phyloP scores from a whole-genome alignment of 805 yeast genomes.

The Hanseniaspora singularis region DNA sequence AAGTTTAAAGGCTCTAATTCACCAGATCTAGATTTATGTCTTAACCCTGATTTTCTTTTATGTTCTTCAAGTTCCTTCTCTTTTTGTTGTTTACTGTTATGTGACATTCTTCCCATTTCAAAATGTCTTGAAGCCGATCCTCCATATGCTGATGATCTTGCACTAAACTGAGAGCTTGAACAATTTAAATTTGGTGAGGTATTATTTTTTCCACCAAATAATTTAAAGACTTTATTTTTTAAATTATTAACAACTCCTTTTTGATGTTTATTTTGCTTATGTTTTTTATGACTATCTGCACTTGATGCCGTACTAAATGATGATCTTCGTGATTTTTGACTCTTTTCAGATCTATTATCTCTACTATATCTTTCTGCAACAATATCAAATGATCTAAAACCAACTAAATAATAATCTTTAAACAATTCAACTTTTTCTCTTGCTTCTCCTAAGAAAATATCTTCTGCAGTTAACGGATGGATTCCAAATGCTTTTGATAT shows the following conservation, averaged over 20 bases:
- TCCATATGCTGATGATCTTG: background rate
- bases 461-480: constrained; percentile 94
- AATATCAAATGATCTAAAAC: constrained; percentile 76
- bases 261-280: background rate
- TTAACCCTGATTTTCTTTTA: constrained; percentile 35
- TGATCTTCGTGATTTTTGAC: constrained; percentile 12
- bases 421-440: constrained; percentile 91
- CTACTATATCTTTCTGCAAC: constrained; percentile 46
- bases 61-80: constrained; percentile 30
- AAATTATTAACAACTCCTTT: constrained; percentile 6
- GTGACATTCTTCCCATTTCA: constrained; percentile 14
- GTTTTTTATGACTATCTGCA: background rate
- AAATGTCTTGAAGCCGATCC: no score
- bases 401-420: constrained; percentile 79
- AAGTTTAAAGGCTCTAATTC: constrained; percentile 82
- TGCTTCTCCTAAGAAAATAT: constrained; percentile 82
- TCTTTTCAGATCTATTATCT: constrained; percentile 12
- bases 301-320: constrained; percentile 8
- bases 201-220: background rate
- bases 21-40: constrained; percentile 34
- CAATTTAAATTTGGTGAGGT: background rate
- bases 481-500: constrained; percentile 82
- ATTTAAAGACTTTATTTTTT: constrained; percentile 9
- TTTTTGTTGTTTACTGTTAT: constrained; percentile 23
- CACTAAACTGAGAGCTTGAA: background rate